A percentile compares a stretch with the other conserved stretches of the same genome.
Evolutionary conservation across 192 early-diverging fungal genomes (phyloP).

Genomic region (Coemansia sp.): DNA sequence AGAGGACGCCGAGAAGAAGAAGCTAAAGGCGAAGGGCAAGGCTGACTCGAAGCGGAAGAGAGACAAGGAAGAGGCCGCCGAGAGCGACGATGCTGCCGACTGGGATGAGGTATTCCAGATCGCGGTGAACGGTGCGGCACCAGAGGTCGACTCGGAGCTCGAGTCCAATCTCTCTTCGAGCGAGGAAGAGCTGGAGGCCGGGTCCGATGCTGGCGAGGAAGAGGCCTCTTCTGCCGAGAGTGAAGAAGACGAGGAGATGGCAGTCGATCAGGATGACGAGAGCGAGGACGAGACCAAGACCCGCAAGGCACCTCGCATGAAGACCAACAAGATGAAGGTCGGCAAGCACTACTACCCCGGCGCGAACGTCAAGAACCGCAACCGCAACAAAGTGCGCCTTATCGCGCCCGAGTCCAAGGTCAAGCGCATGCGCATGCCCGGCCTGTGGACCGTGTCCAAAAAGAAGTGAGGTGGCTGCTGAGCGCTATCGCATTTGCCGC

Average conservation of each 20-base stretch:
- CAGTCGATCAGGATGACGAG: constrained; percentile 19
- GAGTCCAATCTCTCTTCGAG: constrained; percentile 40
- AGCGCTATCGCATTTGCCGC: too few species aligned
- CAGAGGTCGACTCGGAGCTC: constrained; percentile 43
- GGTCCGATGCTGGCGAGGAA: constrained; percentile 26
- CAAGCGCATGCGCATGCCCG: constrained; percentile 51
- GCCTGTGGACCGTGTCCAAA: constrained; percentile 38
- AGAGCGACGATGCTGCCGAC: constrained; percentile 55
- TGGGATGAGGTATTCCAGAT: constrained; percentile 88
- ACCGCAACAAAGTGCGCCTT: constrained; percentile 75
- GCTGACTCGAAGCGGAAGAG: constrained; percentile 21
- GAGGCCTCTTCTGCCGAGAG: constrained; percentile 1
- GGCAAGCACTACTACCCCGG: constrained; percentile 86
- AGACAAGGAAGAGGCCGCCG: constrained; percentile 39
- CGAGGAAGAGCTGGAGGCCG: constrained; percentile 16
- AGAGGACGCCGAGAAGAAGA: constrained; percentile 15
- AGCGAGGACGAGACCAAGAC: constrained; percentile 31
- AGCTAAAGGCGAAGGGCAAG: constrained; percentile 35
- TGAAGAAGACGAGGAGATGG: constrained; percentile 23
- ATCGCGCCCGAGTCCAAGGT: constrained; percentile 55
- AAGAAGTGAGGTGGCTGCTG: constrained; percentile 6
- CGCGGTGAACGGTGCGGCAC: constrained; percentile 58
- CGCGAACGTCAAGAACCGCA: constrained; percentile 95
- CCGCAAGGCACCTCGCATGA: constrained; percentile 72
- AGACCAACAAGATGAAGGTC: constrained; percentile 88